phyloP scores from a whole-genome alignment of 2,329 filamentous ascomycete genomes.

The Cladophialophora chaetospira region DNA sequence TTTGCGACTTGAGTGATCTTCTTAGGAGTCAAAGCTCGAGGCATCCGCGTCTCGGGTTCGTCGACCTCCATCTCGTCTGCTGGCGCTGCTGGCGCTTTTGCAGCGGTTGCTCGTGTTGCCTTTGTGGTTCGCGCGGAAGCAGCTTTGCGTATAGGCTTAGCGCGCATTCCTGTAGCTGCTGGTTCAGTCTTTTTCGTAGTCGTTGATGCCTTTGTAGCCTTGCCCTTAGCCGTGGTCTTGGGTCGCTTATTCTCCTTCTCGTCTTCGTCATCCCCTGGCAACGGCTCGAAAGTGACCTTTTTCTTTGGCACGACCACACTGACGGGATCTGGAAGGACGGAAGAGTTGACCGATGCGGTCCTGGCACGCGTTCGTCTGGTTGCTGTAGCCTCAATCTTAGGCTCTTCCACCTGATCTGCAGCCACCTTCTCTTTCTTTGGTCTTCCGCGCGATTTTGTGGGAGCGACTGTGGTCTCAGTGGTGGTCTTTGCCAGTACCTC shows the following conservation, averaged over 20 bases:
- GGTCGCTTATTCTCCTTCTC: slow-evolving; percentile 45
- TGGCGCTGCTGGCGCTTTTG: slow-evolving; percentile 17
- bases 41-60: slow-evolving; percentile 34
- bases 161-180: slow-evolving; percentile 43
- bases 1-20: slow-evolving; percentile 51
- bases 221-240: slow-evolving; percentile 23
- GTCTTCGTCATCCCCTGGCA: slow-evolving; percentile 38
- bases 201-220: slow-evolving; percentile 35
- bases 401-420: slow-evolving; percentile 13
- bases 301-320: slow-evolving; percentile 39
- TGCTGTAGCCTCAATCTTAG: slow-evolving; percentile 3
- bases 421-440: slow-evolving; percentile 32
- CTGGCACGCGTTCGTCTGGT: slow-evolving; percentile 29
- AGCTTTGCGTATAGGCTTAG: slow-evolving; percentile 50
- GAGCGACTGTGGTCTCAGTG: not conserved
- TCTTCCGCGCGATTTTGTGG: slow-evolving; percentile 34
- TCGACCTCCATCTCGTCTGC: slow-evolving; percentile 26
- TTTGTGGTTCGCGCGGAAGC: slow-evolving; percentile 38
- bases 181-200: slow-evolving; percentile 32
- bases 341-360: slow-evolving; percentile 19
- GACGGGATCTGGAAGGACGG: slow-evolving; percentile 12
- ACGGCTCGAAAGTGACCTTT: slow-evolving; percentile 52
- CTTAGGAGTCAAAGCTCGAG: slow-evolving; percentile 48
- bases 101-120: slow-evolving; percentile 32
- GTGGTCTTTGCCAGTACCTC: too few species aligned